Evolutionary conservation across 1,284 basidiomycete genomes (phyloP).

Genomic region (Moesziomyces globuligerus): DNA sequence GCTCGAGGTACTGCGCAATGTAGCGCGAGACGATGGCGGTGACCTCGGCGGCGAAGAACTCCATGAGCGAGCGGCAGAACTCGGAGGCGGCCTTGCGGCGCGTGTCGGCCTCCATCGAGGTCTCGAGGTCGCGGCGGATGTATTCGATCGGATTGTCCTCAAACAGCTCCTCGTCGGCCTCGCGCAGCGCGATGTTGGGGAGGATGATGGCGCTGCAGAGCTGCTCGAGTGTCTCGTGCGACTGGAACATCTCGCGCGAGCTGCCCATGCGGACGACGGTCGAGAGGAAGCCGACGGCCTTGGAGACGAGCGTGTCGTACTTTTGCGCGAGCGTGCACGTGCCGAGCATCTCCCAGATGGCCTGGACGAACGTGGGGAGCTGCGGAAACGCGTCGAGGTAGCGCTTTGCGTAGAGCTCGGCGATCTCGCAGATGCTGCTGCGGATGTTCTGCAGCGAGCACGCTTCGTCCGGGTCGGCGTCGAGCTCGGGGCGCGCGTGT

Average conservation of each 20-base stretch:
- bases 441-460: conserved; percentile 87
- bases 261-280: conserved; percentile 77
- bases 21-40: conserved; percentile 86
- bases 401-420: conserved; percentile 89
- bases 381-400: conserved; percentile 88
- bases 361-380: conserved; percentile 83
- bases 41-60: conserved; percentile 79
- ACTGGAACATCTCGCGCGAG: conserved; percentile 75
- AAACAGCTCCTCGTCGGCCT: conserved; percentile 93
- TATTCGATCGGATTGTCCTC: conserved; percentile 97
- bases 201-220: conserved; percentile 90
- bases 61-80: conserved; percentile 88
- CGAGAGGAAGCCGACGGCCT: conserved; percentile 89
- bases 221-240: conserved; percentile 78
- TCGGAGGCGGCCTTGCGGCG: conserved; percentile 91
- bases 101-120: conserved; percentile 74
- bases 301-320: conserved; percentile 91
- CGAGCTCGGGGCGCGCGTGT: conserved; percentile 58
- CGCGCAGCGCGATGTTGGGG: conserved; percentile 87
- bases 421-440: conserved; percentile 88
- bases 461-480: conserved; percentile 78
- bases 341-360: conserved; percentile 89
- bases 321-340: conserved; percentile 77
- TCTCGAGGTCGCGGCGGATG: conserved; percentile 86
- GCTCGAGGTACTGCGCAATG: conserved; percentile 79